Base-by-base conservation (phyloP, 768 basidiomycete genomes). In the Boletus sp. region DNA sequence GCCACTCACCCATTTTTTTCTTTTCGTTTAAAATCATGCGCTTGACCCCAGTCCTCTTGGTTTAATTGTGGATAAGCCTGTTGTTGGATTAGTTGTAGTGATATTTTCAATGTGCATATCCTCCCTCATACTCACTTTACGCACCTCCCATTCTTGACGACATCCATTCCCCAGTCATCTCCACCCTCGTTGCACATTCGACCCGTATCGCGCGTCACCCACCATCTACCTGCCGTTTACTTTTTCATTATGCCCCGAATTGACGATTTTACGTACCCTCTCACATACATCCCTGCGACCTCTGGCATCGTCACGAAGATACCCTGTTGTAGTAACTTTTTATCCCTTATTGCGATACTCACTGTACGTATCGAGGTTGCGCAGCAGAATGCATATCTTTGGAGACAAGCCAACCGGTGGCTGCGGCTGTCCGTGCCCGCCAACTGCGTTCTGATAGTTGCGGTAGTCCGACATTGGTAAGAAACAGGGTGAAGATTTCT, bases 81-180 rank as follows among this genome's bases (percentile, higher is more conserved):
- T 73, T 73, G 72, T 73, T 72, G 64, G 57, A 73, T 72, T 73
- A 72, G 64, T 50, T 72, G 67, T 72, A 67, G 66, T 73, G 60
- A 66, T 72, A 67, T 57, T 37, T 65, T 63, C 55, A 50, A 49
- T 71, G 71, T 73, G 53, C 58, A 71, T 71, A 69, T 51, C 47
- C 50, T 24, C 24, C 40, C 57, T 44, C 63, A 65, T 47, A 67
- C 71, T 63, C 65, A 63, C 60, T 28, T 71, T 49, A 58, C 61
- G 65, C 57, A 57, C 48, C 50, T 44, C 35, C 24, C 60, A 36
- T 40, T 44, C 55, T 37, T 42, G 51, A 59, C n/a, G 55, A 65
- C 63, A 20, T 39, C 55, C 47, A 32, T 46, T 4, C 48, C 32
- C 45, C 11, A 10, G n/a, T n/a, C 42, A 20, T 24, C 24, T 24